Base-by-base conservation (phyloP, 1,139 yeast genomes). In the Pneumocystis jirovecii region DNA sequence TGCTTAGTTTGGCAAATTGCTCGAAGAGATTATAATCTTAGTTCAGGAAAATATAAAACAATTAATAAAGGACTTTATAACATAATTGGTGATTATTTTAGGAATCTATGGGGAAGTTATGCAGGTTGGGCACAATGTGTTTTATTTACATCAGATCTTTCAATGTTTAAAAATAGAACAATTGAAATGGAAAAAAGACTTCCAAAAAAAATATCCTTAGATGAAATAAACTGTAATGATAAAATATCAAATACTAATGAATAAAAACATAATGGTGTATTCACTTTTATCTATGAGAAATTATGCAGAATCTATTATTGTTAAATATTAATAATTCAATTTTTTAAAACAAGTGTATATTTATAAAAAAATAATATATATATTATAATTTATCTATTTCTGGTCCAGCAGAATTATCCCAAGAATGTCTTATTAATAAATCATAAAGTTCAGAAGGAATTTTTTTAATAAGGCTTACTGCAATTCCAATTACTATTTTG, bases 81-180 rank as follows among this genome's bases (percentile, higher is more conserved):
- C 34, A 80, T 81, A 21, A 85, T 89, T 2, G 79, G 93, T 56
- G 71, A 73, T 5, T 84, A 82, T 73, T 87, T 91, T 72, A 79
- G 81, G 63, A 80, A 80, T 0, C 77, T 86, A 37, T 93, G 96
- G 91, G 97, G 97, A 0, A 82, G 82, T 0, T 87, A 87, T 73
- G 97, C 98, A 4, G 98, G 98, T 0, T 93, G 98, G 98, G 97
- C 97, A 0, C 97, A 91, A 72, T 86, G 93, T 19, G 91, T 91
- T 15, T 79, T 91, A 67, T 93, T 91, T 76, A 86, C 97, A 0
- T 89, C 91, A 7, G 97, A 90, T 73, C 79, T 91, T 57, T 63
- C 42, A 56, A 63, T 57, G 8, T 63, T 66, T n/a, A 61, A 65
- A 45, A 60, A 61, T 44, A 29, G 61, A 64, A 39, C 63, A 50